Evolutionary conservation across 2,329 filamentous ascomycete genomes (phyloP), one percentile per base, ranked within the genome.

Genomic region (Colletotrichum lentis): DNA sequence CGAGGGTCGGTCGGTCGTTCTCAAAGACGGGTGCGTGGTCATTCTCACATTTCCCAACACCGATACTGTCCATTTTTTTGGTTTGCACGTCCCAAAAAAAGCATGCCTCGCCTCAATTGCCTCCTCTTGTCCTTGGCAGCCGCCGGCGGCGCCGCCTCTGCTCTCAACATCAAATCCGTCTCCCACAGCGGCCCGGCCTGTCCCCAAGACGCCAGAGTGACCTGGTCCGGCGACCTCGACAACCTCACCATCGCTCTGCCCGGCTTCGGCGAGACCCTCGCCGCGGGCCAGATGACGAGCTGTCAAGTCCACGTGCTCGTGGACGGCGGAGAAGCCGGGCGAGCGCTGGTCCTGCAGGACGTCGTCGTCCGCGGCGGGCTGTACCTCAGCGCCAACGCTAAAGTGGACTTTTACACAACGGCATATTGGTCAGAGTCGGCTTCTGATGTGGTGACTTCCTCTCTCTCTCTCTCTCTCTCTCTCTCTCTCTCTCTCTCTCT

Each of bases 241-340:
- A 71, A 69, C 24, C 47, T 66, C 24, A 80, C 81, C 67, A 81
- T 80, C 67, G 81, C 80, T 62, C 73, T 81, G 67, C 77, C 80
- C 0, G 80, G 76, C 60, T 79, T 81, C 58, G 79, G 80, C 70
- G 64, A 73, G 41, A 73, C 76, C 37, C 71, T 79, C 69, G 75
- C 78, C 67, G 75, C 74, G 37, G 78, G 75, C 18, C 77, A 81
- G 64, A 68, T 55, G 31, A 64, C 68, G 24, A 60, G 47, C 60
- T 70, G 64, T 20, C 68, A 70, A 50, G 59, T 70, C 3, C 64
- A 70, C 46, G 6, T 70, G 35, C 43, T 63, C 27, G 22, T 70
- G 27, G 68, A 70, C 43, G 54, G 64, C 16, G 60, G 68, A 22
- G 60, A 68, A 8, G 5, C 68, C 14, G 64, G 68, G 3, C 67